Evolutionary conservation across 1,284 basidiomycete genomes (phyloP).

Genomic region (Omphalotus olearius): DNA sequence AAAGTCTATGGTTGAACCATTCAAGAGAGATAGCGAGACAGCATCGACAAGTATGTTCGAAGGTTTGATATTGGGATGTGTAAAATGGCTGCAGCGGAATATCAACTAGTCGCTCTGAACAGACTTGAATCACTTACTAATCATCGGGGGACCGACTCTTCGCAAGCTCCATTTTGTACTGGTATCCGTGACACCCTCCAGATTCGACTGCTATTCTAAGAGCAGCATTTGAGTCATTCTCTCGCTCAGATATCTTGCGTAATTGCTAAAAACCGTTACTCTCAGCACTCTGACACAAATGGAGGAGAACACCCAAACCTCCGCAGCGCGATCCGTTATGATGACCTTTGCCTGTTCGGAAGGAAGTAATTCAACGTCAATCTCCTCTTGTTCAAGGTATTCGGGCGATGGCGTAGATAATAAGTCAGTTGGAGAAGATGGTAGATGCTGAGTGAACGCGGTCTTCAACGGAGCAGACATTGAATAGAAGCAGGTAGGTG

Average conservation of each 20-base stretch:
- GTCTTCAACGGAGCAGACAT: slow-evolving; percentile 23
- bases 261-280: slow-evolving; percentile 52
- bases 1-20: slow-evolving; percentile 83
- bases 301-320: slow-evolving; percentile 38
- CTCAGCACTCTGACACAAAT: slow-evolving; percentile 4
- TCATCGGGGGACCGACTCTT: slow-evolving; percentile 60
- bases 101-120: background rate
- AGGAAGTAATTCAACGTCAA: slow-evolving; percentile 49
- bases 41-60: slow-evolving; percentile 80
- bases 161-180: slow-evolving; percentile 84
- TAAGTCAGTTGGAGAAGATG: slow-evolving; percentile 37
- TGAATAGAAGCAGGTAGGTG: slow-evolving; percentile 18
- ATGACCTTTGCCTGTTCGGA: slow-evolving; percentile 42
- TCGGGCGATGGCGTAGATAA: slow-evolving; percentile 40
- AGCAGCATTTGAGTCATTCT: slow-evolving; percentile 57
- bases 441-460: slow-evolving; percentile 30
- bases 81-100: slow-evolving; percentile 46
- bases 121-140: slow-evolving; percentile 56
- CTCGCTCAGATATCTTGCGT: slow-evolving; percentile 50
- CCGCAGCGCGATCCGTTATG: slow-evolving; percentile 68
- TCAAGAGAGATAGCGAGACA: slow-evolving; percentile 73
- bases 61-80: slow-evolving; percentile 63
- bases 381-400: slow-evolving; percentile 49
- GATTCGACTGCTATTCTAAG: slow-evolving; percentile 81
- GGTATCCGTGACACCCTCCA: slow-evolving; percentile 91